Evolutionary conservation across 805 yeast genomes (phyloP).

Genomic region (Saturnispora mendoncae): DNA sequence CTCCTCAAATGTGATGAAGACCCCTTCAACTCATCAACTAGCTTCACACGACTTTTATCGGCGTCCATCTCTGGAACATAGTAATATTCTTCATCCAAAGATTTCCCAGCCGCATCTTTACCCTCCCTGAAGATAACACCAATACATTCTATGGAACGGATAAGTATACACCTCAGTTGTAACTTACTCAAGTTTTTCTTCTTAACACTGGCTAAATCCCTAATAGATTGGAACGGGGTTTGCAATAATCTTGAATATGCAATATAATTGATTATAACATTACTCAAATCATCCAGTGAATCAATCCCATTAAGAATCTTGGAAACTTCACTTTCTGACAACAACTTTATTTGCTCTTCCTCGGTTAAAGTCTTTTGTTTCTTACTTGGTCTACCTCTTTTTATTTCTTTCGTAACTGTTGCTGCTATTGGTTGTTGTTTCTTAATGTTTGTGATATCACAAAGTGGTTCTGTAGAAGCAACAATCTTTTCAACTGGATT

Average conservation of each 20-base stretch:
- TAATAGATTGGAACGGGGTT: constrained; percentile 68
- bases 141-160: constrained; percentile 45
- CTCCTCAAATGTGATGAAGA: constrained; percentile 65
- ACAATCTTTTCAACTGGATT: not conserved
- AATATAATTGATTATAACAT: constrained; percentile 69
- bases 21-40: constrained; percentile 75
- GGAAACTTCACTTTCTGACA: constrained; percentile 23
- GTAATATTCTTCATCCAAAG: constrained; percentile 87
- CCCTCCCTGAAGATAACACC: constrained; percentile 89
- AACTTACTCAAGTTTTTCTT: constrained; percentile 38
- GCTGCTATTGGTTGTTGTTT: not conserved
- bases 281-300: constrained; percentile 45
- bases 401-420: not conserved
- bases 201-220: constrained; percentile 46
- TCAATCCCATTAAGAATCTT: constrained; percentile 28
- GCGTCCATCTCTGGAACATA: constrained; percentile 77
- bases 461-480: constrained; percentile 1
- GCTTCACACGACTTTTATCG: constrained; percentile 56
- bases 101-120: constrained; percentile 95
- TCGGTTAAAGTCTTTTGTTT: constrained; percentile 9
- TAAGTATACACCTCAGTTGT: constrained; percentile 38
- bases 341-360: constrained; percentile 13
- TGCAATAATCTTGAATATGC: constrained; percentile 86
- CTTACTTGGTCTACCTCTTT: constrained; percentile 5
- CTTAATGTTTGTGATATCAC: not conserved